Percentiles rank a stretch among this genome's conserved stretches.
These are phyloP conservation scores for Saturnispora quitensis DNA, from an alignment of 805 yeast genomes.

Conservation along the genomic window DNA sequence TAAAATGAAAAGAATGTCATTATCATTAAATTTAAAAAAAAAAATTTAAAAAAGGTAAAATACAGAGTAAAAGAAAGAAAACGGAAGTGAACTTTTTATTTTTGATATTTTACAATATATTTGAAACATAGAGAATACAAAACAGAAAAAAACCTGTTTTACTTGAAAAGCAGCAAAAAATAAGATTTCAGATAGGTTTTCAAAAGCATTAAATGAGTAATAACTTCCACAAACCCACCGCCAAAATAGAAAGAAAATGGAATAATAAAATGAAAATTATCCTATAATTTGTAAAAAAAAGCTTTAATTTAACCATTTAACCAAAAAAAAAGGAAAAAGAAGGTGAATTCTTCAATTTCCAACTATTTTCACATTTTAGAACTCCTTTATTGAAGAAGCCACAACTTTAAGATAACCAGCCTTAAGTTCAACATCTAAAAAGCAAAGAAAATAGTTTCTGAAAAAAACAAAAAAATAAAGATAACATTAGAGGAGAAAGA, in stretches of 20 bases:
- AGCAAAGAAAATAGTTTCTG: neutral
- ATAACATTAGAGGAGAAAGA: neutral
- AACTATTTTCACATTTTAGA: neutral
- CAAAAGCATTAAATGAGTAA: neutral
- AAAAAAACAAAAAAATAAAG: neutral
- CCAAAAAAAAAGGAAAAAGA: neutral
- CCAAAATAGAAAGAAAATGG: neutral
- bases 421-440: slow-evolving; percentile 2
- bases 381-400: neutral
- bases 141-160: neutral
- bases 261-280: neutral
- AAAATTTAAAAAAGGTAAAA: neutral
- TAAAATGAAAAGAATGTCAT: neutral
- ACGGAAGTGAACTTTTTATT: neutral
- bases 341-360: neutral
- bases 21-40: slow-evolving; percentile 4
- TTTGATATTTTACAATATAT: neutral
- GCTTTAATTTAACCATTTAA: slow-evolving; percentile 1
- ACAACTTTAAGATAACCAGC: slow-evolving; percentile 7
- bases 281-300: slow-evolving; percentile 1
- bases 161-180: slow-evolving; percentile 1
- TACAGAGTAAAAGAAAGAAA: neutral
- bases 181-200: neutral
- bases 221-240: neutral
- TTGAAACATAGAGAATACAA: neutral